phyloP scores from a whole-genome alignment of 306 rosid species.

The Prinsepia uniflora region DNA sequence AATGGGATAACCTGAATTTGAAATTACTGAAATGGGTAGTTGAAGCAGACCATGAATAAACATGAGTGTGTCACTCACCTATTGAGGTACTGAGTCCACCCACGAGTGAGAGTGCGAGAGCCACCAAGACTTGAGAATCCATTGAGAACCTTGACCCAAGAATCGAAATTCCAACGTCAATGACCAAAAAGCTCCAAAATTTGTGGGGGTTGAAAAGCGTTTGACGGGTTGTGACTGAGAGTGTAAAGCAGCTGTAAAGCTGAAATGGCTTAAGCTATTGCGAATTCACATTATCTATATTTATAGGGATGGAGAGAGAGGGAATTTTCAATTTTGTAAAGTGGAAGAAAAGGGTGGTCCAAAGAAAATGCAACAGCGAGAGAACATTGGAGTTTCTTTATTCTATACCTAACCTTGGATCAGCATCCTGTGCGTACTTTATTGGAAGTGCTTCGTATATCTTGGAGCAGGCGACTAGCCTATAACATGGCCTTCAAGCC shows the following conservation, averaged over 20 bases:
- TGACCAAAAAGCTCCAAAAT: not conserved
- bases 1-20: not conserved
- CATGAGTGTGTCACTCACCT: slow-evolving; percentile 39
- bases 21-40: slow-evolving; percentile 10
- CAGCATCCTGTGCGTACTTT: not conserved
- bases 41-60: slow-evolving; percentile 6
- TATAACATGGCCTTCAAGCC: not conserved
- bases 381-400: not conserved
- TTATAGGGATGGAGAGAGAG: not conserved
- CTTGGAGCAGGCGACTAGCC: not conserved
- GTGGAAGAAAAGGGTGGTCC: slow-evolving; percentile 50
- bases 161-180: not conserved
- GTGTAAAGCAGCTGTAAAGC: not conserved
- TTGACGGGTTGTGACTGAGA: not conserved
- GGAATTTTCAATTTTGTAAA: slow-evolving; percentile 16
- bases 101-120: slow-evolving; percentile 88
- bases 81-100: slow-evolving; percentile 92
- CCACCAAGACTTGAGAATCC: slow-evolving; percentile 72
- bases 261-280: not conserved
- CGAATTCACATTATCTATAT: not conserved
- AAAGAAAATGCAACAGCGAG: slow-evolving; percentile 20
- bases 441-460: not conserved
- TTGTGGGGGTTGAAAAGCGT: slow-evolving; percentile 8
- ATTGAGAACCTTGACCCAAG: slow-evolving; percentile 27
- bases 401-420: slow-evolving; percentile 30